These are phyloP conservation scores for Vanrija sp. DNA, from an alignment of 1,284 basidiomycete species.

Conservation along the genomic window DNA sequence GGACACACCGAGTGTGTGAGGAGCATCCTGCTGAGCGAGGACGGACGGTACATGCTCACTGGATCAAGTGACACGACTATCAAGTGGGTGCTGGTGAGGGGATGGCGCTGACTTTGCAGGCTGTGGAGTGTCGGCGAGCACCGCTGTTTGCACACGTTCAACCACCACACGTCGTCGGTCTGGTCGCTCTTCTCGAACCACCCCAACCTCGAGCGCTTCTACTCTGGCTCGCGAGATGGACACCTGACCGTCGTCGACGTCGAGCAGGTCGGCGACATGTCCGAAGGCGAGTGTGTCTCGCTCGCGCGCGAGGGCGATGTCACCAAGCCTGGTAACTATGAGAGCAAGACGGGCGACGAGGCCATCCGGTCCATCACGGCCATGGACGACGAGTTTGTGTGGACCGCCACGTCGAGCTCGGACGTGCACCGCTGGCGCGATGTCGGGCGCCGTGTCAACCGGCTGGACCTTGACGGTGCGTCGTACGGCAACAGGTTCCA, in stretches of 20 bases:
- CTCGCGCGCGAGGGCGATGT: constrained; percentile 63
- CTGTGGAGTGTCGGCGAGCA: constrained; percentile 90
- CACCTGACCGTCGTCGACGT: constrained; percentile 86
- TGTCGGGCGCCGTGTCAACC: constrained; percentile 45
- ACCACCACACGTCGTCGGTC: constrained; percentile 89
- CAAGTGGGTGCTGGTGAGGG: constrained; percentile 33
- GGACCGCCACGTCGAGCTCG: constrained; percentile 83
- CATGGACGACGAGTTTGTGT: constrained; percentile 80
- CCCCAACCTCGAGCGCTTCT: constrained; percentile 85
- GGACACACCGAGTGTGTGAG: constrained; percentile 97
- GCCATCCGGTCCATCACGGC: constrained; percentile 82
- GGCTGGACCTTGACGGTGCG: constrained; percentile 58
- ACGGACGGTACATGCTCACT: constrained; percentile 83
- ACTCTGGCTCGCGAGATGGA: constrained; percentile 90
- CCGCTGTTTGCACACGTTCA: constrained; percentile 91
- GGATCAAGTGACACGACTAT: constrained; percentile 78
- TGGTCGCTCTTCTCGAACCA: constrained; percentile 89
- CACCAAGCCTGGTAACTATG: constrained; percentile 19
- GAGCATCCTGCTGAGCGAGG: constrained; percentile 79
- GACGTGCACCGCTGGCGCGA: constrained; percentile 76
- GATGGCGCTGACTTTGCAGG: constrained; percentile 49
- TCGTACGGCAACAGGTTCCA: constrained; percentile 11
- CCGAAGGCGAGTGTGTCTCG: constrained; percentile 83
- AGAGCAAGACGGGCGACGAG: constrained; percentile 53
- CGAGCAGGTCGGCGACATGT: constrained; percentile 70